Conservation (phyloP, 208 protist species). For the Trypanosoma theileri region DNA sequence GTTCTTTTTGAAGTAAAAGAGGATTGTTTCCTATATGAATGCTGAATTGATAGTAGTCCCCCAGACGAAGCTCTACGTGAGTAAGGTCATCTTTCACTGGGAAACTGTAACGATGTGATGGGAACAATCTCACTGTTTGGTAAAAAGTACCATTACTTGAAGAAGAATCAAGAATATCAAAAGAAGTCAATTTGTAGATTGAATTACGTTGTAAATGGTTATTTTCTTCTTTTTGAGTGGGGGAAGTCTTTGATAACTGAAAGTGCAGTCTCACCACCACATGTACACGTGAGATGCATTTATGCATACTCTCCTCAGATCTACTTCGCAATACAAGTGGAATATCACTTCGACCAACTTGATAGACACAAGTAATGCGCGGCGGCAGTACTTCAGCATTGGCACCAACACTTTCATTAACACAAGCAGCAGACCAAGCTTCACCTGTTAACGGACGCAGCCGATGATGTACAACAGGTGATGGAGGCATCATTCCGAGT, state of each 20-base stretch:
- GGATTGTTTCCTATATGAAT: background rate
- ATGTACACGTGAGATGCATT: slow-evolving; percentile 20
- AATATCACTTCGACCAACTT: slow-evolving; percentile 19
- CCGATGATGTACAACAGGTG: background rate
- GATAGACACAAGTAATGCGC: slow-evolving; percentile 19
- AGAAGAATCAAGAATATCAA: slow-evolving; percentile 24
- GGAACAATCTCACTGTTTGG: slow-evolving; percentile 16
- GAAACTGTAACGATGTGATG: slow-evolving; percentile 31
- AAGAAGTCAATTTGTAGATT: slow-evolving; percentile 28
- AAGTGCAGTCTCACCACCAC: slow-evolving; percentile 26
- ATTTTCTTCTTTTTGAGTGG: background rate
- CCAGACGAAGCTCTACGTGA: slow-evolving; percentile 17
- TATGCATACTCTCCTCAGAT: background rate
- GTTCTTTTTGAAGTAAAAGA: background rate
- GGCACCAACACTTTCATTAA: too few species aligned
- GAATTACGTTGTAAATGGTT: background rate
- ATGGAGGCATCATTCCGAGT: background rate
- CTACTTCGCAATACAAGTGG: background rate
- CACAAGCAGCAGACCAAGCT: background rate
- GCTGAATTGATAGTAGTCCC: slow-evolving; percentile 1
- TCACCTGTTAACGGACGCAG: background rate
- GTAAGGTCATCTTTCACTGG: background rate
- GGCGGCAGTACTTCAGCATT: background rate
- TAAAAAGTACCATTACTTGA: slow-evolving; percentile 29
- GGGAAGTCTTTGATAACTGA: background rate